Conservation (phyloP, 116 monocot genomes). For the Trichopus zeylanicus region DNA sequence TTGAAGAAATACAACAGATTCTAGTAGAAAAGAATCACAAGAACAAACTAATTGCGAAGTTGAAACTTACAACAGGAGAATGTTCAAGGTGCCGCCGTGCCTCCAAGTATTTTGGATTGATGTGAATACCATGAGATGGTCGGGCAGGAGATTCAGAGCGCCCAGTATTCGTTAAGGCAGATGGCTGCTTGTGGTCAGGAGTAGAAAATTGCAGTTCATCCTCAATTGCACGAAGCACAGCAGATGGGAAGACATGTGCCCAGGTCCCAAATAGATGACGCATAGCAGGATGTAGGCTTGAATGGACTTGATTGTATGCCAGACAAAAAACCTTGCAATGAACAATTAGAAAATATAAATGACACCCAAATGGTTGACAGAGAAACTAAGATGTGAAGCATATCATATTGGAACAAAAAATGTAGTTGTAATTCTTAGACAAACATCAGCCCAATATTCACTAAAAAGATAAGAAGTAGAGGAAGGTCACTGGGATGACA, state of each 20-base stretch:
- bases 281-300: conserved; percentile 65
- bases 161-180: conserved; percentile 14
- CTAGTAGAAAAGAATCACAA: too few species aligned
- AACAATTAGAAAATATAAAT: background rate
- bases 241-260: conserved; percentile 69
- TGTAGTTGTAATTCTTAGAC: too few species aligned
- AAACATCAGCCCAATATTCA: too few species aligned
- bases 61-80: conserved; percentile 37
- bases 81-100: conserved; percentile 40
- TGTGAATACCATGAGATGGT: conserved; percentile 77
- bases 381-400: too few species aligned
- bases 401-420: too few species aligned
- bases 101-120: conserved; percentile 93
- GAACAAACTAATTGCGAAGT: background rate
- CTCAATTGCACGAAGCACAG: conserved; percentile 60
- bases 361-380: background rate
- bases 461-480: background rate
- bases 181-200: conserved; percentile 25
- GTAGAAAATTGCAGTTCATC: conserved; percentile 53
- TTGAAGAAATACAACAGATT: too few species aligned
- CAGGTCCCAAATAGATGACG: conserved; percentile 89
- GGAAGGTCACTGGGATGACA: background rate
- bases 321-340: conserved; percentile 61
- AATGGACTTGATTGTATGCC: conserved; percentile 63
- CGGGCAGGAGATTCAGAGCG: conserved; percentile 47